phyloP scores from a whole-genome alignment of 208 protist species.

The Leishmania tarentolae region DNA sequence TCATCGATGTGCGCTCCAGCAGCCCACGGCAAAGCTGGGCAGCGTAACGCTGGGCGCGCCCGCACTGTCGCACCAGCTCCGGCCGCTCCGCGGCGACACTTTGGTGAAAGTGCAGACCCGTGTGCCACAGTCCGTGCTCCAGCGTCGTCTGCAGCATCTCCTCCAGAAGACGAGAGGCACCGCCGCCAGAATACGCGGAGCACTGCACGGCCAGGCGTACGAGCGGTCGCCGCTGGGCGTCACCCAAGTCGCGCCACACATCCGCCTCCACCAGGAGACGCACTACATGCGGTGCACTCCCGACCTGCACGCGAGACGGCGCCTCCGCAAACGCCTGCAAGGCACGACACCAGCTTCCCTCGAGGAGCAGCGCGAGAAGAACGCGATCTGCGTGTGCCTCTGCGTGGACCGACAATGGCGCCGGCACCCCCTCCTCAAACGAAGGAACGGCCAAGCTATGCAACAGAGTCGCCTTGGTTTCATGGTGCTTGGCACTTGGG shows the following conservation, averaged over 20 bases:
- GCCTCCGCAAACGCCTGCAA: conserved; percentile 37
- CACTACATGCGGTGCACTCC: conserved; percentile 56
- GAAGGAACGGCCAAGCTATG: not conserved
- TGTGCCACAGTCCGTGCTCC: conserved; percentile 56
- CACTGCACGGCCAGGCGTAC: conserved; percentile 50
- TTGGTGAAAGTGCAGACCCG: conserved; percentile 65
- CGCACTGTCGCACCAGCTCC: conserved; percentile 40
- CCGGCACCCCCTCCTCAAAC: not conserved
- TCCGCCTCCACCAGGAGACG: conserved; percentile 55
- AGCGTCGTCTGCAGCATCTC: conserved; percentile 53
- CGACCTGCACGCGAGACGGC: conserved; percentile 40
- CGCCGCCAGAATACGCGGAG: conserved; percentile 15
- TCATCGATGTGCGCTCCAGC: conserved; percentile 45
- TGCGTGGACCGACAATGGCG: not conserved
- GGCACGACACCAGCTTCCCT: conserved; percentile 54
- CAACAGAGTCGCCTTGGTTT: not conserved
- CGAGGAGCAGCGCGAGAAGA: conserved; percentile 53
- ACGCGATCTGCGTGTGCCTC: conserved; percentile 21
- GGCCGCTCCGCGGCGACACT: conserved; percentile 53
- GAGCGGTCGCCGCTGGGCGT: conserved; percentile 40
- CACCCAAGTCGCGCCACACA: conserved; percentile 46
- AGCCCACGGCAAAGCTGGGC: conserved; percentile 51
- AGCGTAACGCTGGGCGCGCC: conserved; percentile 46
- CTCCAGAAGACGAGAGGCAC: conserved; percentile 35
- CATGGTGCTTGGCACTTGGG: not conserved